These are phyloP conservation scores for Lepiota venenata DNA, from an alignment of 768 basidiomycete species.

Conservation along the genomic window DNA sequence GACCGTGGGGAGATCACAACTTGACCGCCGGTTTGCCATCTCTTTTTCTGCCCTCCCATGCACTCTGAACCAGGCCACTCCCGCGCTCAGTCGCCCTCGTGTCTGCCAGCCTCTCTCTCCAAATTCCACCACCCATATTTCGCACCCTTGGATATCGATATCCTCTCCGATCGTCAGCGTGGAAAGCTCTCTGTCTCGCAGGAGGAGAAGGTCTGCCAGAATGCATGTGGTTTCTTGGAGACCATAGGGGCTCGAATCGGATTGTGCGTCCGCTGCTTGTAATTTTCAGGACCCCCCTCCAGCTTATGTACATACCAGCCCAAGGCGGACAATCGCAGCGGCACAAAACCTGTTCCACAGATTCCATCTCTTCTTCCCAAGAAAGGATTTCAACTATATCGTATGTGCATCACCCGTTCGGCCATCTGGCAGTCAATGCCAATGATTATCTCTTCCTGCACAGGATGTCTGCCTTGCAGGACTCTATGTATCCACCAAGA, in stretches of 20 bases:
- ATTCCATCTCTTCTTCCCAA: constrained; percentile 93
- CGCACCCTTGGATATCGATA: constrained; percentile 70
- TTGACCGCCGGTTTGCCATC: no score
- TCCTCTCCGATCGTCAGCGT: constrained; percentile 79
- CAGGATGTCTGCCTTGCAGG: constrained; percentile 88
- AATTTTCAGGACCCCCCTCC: not conserved
- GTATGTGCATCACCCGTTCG: constrained; percentile 34
- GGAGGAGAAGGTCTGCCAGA: constrained; percentile 79
- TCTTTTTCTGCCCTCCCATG: no score
- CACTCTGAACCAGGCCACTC: constrained; percentile 8
- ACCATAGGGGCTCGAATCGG: constrained; percentile 82
- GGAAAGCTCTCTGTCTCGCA: constrained; percentile 80
- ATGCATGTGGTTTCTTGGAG: constrained; percentile 88
- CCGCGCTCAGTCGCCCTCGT: constrained; percentile 13
- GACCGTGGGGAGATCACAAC: no score
- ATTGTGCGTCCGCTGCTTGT: constrained; percentile 65
- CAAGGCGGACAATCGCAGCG: constrained; percentile 88
- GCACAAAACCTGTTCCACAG: constrained; percentile 93
- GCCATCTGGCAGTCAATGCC: not conserved
- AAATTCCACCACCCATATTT: constrained; percentile 89
- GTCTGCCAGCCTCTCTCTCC: constrained; percentile 48
- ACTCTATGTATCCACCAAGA: constrained; percentile 92
- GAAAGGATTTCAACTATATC: constrained; percentile 83
- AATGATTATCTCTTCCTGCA: not conserved
- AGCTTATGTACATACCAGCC: constrained; percentile 43